These are phyloP conservation scores for Scytalidium lignicola DNA, from an alignment of 2,329 filamentous ascomycete genomes.

Conservation along the genomic window DNA sequence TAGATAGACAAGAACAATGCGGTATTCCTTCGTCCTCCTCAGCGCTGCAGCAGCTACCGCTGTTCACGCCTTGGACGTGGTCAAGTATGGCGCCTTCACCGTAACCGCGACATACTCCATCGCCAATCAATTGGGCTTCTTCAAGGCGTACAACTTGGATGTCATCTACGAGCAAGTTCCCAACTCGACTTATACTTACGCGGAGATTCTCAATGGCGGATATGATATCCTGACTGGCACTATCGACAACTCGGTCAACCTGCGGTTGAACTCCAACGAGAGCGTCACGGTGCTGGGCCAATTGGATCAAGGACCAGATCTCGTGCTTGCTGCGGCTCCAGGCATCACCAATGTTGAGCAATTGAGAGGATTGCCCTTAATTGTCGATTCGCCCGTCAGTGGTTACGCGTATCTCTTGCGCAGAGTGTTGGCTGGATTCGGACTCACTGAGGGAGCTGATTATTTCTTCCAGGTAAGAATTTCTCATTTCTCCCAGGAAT, in stretches of 20 bases:
- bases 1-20: too few species aligned
- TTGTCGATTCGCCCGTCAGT: constrained; percentile 25
- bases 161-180: constrained; percentile 25
- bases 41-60: not conserved
- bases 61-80: constrained; percentile 1
- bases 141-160: constrained; percentile 22
- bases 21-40: too few species aligned
- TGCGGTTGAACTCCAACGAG: constrained; percentile 23
- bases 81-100: constrained; percentile 13
- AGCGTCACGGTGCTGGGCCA: constrained; percentile 26
- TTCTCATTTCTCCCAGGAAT: not conserved
- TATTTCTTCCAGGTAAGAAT: constrained; percentile 17
- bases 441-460: constrained; percentile 14
- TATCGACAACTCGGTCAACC: constrained; percentile 27
- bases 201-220: constrained; percentile 16
- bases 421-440: constrained; percentile 14
- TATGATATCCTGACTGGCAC: constrained; percentile 27
- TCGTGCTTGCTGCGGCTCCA: constrained; percentile 23
- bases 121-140: constrained; percentile 25
- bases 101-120: constrained; percentile 26
- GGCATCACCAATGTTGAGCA: constrained; percentile 21
- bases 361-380: constrained; percentile 22
- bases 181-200: constrained; percentile 23
- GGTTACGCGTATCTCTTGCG: constrained; percentile 24
- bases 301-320: constrained; percentile 26